Conservation (phyloP, 2,329 filamentous ascomycete species). For the Zymoseptoria passerinii region DNA sequence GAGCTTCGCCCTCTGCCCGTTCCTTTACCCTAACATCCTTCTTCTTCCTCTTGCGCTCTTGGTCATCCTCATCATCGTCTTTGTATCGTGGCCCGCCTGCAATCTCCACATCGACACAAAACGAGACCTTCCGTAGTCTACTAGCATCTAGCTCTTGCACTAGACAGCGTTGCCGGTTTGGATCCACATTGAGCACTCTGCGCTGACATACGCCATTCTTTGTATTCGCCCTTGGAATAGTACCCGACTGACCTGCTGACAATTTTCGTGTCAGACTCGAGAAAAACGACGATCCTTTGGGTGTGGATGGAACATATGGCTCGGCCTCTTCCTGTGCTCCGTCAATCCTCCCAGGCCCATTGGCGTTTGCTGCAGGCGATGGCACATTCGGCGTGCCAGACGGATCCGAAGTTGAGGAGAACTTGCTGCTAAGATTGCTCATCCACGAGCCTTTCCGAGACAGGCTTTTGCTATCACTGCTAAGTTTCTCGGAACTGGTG, state of each 20-base stretch:
- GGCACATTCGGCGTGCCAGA: constrained; percentile 15
- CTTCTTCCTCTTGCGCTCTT: constrained; percentile 45
- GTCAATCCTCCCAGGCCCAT: constrained; percentile 24
- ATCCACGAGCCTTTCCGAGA: constrained; percentile 71
- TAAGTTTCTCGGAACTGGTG: constrained; percentile 31
- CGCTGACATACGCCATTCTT: constrained; percentile 70
- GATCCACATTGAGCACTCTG: constrained; percentile 76
- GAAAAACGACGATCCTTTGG: constrained; percentile 66
- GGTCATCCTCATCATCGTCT: constrained; percentile 48
- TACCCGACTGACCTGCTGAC: constrained; percentile 51
- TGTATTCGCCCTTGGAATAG: constrained; percentile 43
- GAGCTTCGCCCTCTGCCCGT: constrained; percentile 63
- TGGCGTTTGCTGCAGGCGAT: constrained; percentile 44
- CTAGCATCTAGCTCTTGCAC: constrained; percentile 70
- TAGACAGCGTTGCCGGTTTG: constrained; percentile 65
- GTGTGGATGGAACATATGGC: constrained; percentile 67
- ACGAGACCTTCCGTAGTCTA: constrained; percentile 80
- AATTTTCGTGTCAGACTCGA: constrained; percentile 73
- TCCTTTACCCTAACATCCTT: constrained; percentile 57
- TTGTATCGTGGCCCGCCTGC: constrained; percentile 73
- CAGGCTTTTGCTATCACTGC: constrained; percentile 18
- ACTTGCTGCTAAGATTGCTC: constrained; percentile 84
- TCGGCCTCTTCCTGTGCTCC: constrained; percentile 32
- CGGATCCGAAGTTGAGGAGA: constrained; percentile 45
- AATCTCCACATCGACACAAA: constrained; percentile 96